Evolutionary conservation across 2,329 filamentous ascomycete species (phyloP).

Genomic region (Akanthomyces uredinophilus): DNA sequence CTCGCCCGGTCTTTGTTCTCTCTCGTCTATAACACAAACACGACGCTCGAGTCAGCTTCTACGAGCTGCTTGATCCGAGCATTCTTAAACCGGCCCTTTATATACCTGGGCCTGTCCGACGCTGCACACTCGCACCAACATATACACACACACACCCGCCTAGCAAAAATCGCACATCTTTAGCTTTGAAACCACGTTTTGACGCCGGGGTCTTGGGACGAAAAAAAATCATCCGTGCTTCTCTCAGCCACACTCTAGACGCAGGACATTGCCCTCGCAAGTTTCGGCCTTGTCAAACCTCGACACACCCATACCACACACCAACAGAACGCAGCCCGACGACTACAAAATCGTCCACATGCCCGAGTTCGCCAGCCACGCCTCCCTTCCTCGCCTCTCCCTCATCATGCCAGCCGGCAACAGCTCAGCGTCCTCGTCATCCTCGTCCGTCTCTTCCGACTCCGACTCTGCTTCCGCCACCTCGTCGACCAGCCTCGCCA

Average conservation of each 20-base stretch:
- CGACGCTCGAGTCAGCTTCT: neutral
- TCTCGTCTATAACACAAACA: neutral
- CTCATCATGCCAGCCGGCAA: slow-evolving; percentile 16
- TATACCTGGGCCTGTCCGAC: no score
- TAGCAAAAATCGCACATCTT: no score
- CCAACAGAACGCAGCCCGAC: neutral
- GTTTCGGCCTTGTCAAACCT: neutral
- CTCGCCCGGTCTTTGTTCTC: neutral
- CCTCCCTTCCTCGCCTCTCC: slow-evolving; percentile 16
- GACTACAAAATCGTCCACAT: slow-evolving; percentile 12
- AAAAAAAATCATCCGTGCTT: neutral
- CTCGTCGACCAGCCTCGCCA: slow-evolving; percentile 34
- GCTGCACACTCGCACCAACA: neutral
- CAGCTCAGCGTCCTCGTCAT: slow-evolving; percentile 30
- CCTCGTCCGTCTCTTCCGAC: slow-evolving; percentile 34
- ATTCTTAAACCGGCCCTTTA: no score
- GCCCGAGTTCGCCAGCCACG: slow-evolving; percentile 8
- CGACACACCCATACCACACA: neutral
- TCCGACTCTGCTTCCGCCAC: slow-evolving; percentile 35
- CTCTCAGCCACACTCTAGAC: neutral
- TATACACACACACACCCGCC: neutral
- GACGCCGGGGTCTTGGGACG: neutral
- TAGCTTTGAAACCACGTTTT: neutral
- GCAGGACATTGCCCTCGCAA: neutral
- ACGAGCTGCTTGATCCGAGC: no score